Percentiles rank a stretch among this genome's conserved stretches.
Conservation (phyloP, 306 rosid genomes). For the Prunus campanulata region DNA sequence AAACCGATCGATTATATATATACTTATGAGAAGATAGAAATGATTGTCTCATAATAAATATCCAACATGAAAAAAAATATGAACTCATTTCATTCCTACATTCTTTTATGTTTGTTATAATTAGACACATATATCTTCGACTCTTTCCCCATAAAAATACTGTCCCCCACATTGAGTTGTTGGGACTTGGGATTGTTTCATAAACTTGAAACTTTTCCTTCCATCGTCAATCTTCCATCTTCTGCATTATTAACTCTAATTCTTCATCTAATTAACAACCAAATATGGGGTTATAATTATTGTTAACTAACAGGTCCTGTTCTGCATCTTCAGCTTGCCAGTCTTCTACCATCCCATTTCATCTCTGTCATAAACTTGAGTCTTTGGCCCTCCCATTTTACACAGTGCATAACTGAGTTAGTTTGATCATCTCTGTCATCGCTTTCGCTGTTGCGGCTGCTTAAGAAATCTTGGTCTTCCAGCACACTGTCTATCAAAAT, state of each 20-base stretch:
- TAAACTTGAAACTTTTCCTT: background rate
- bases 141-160: too few species aligned
- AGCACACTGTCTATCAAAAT: background rate
- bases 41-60: too few species aligned
- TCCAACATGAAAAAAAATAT: too few species aligned
- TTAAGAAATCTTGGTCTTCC: constrained; percentile 7
- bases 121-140: too few species aligned
- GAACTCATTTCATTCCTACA: too few species aligned
- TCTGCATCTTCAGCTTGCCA: background rate
- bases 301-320: background rate
- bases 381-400: background rate
- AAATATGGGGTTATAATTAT: background rate
- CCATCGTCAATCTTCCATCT: background rate
- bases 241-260: background rate
- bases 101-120: too few species aligned
- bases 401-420: background rate
- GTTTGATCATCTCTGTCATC: background rate
- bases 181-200: background rate
- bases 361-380: background rate
- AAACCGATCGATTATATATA: too few species aligned
- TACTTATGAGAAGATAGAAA: too few species aligned
- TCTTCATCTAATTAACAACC: background rate
- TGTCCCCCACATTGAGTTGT: too few species aligned
- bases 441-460: background rate
- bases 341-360: background rate